phyloP scores from a whole-genome alignment of 2,329 filamentous ascomycete genomes.

The Cadophora luteo-olivacea region DNA sequence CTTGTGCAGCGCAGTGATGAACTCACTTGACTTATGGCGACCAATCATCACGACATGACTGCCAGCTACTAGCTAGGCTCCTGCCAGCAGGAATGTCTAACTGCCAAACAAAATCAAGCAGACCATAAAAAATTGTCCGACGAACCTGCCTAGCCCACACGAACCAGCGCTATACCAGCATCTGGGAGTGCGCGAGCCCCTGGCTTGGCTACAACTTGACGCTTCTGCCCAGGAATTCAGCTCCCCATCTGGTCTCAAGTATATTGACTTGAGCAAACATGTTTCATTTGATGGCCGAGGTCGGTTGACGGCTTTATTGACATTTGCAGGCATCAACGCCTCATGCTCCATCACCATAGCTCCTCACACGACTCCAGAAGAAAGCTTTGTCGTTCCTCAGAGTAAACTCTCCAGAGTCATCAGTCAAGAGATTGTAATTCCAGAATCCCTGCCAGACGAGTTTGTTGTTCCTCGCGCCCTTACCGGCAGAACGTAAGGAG shows the following conservation, averaged over 20 bases:
- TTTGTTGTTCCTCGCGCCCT: constrained; percentile 80
- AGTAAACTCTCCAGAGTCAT: constrained; percentile 86
- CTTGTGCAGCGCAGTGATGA: background rate
- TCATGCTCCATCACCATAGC: constrained; percentile 57
- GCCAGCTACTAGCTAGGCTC: background rate
- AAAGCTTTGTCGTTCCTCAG: constrained; percentile 69
- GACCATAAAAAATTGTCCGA: background rate
- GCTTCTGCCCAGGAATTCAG: background rate
- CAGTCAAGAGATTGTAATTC: constrained; percentile 87
- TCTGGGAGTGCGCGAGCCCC: background rate
- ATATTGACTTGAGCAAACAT: background rate
- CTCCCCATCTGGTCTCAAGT: background rate
- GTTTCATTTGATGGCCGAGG: background rate
- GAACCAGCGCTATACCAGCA: background rate
- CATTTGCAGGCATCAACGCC: background rate
- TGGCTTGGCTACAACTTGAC: background rate
- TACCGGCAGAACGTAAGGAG: constrained; percentile 68
- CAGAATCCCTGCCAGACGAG: constrained; percentile 88
- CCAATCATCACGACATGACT: background rate
- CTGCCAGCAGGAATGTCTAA: background rate
- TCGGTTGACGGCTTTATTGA: constrained; percentile 7
- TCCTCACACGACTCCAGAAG: constrained; percentile 71
- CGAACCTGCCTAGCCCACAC: background rate
- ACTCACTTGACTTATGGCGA: background rate
- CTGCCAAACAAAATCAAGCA: background rate